Evolutionary conservation across 2,329 filamentous ascomycete genomes (phyloP).

Genomic region (Aspergillus niger): DNA sequence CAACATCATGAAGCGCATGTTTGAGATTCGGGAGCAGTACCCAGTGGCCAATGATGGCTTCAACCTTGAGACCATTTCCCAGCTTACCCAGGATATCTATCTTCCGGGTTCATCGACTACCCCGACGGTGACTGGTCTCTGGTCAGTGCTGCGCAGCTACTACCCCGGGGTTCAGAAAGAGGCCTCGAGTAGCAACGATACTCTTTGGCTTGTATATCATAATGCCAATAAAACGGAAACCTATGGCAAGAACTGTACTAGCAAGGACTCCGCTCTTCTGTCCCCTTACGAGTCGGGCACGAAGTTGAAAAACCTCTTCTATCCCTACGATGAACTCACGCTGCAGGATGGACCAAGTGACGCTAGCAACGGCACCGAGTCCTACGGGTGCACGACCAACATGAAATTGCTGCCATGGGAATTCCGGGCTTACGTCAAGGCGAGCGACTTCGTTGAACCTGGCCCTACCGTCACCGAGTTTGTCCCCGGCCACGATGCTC

Average conservation of each 20-base stretch:
- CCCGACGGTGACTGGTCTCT: conserved; percentile 60
- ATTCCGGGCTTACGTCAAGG: conserved; percentile 61
- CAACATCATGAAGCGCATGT: conserved; percentile 62
- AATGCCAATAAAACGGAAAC: conserved; percentile 49
- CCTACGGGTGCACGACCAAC: conserved; percentile 57
- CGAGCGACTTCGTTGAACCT: conserved; percentile 51
- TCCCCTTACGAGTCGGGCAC: conserved; percentile 56
- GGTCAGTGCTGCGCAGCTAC: conserved; percentile 57
- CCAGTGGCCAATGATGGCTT: conserved; percentile 62
- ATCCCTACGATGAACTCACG: conserved; percentile 58
- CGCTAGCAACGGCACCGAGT: conserved; percentile 36
- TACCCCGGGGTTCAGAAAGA: conserved; percentile 54
- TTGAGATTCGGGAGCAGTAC: conserved; percentile 57
- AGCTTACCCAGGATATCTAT: conserved; percentile 52
- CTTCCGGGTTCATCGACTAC: conserved; percentile 55
- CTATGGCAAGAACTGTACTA: conserved; percentile 59
- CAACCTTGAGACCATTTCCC: conserved; percentile 56
- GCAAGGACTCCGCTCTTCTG: conserved; percentile 51
- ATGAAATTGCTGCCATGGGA: conserved; percentile 58
- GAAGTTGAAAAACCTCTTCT: conserved; percentile 63
- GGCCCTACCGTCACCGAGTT: conserved; percentile 62
- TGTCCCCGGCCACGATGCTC: conserved; percentile 60
- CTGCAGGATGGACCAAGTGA: conserved; percentile 47
- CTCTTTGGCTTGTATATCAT: conserved; percentile 47
- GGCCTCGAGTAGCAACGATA: conserved; percentile 44